Conservation (phyloP, 257 asterid species). For the Penstemon newberryi region DNA sequence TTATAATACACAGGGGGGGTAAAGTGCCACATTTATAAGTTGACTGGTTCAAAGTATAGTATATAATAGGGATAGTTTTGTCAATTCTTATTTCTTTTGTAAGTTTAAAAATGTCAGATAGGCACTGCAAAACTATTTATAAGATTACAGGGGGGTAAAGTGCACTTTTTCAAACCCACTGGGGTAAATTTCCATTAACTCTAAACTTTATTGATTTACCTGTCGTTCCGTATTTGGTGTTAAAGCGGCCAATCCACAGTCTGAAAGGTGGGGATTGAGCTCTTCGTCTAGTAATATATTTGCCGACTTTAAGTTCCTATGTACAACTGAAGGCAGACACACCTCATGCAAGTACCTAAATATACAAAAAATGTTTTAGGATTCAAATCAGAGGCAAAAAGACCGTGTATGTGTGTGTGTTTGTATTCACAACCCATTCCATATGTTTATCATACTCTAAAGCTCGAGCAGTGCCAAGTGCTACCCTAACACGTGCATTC, state of each 20-base stretch:
- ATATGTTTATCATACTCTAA: conserved; percentile 65
- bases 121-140: too few relatives aligned
- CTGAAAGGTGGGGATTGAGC: conserved; percentile 92
- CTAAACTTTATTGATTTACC: conserved; percentile 45
- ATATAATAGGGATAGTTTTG: too few relatives aligned
- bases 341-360: conserved; percentile 98
- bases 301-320: conserved; percentile 91
- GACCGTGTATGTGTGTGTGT: not conserved
- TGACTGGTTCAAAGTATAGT: too few relatives aligned
- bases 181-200: too few relatives aligned
- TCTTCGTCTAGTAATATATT: conserved; percentile 92
- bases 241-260: conserved; percentile 87
- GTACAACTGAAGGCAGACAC: conserved; percentile 91
- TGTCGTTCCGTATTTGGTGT: conserved; percentile 89
- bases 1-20: too few relatives aligned
- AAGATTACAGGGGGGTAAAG: too few relatives aligned
- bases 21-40: too few relatives aligned
- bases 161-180: too few relatives aligned
- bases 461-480: conserved; percentile 99
- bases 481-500: conserved; percentile 95
- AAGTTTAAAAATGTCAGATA: too few relatives aligned
- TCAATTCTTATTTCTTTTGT: too few relatives aligned
- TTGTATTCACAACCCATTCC: conserved; percentile 10
- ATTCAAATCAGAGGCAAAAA: conserved; percentile 20
- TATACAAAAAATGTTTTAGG: conserved; percentile 27